Evolutionary conservation across 345 rosid genomes (phyloP).

Genomic region (Psidium friedrichsthalianum): DNA sequence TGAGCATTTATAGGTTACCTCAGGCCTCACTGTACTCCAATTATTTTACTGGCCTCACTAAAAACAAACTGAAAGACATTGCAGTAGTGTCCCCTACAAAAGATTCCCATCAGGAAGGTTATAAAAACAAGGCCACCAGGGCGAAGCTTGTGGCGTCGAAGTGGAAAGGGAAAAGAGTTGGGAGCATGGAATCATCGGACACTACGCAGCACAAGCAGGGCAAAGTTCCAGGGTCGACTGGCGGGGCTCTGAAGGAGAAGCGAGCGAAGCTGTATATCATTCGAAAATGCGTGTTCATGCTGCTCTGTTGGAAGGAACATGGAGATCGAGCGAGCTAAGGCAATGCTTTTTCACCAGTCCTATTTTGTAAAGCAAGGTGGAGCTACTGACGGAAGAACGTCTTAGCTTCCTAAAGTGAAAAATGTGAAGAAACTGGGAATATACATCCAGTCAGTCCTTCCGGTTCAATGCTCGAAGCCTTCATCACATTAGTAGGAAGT

Average conservation of each 20-base stretch:
- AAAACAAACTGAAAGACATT: constrained; percentile 6
- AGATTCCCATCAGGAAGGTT: constrained; percentile 6
- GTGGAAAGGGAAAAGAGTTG: background rate
- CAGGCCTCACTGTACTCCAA: background rate
- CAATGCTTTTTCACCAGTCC: background rate
- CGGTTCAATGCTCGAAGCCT: background rate
- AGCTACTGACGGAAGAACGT: background rate
- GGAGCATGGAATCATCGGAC: background rate
- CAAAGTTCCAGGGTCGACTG: constrained; percentile 19
- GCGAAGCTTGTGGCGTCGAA: background rate
- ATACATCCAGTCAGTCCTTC: background rate
- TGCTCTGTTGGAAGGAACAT: constrained; percentile 63
- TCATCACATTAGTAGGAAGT: background rate
- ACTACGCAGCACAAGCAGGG: constrained; percentile 10
- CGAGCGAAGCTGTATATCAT: constrained; percentile 54
- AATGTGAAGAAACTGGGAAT: background rate
- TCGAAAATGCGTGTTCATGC: constrained; percentile 48
- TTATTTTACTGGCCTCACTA: constrained; percentile 13
- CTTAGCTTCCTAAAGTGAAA: background rate
- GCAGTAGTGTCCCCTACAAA: constrained; percentile 10
- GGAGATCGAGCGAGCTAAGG: constrained; percentile 15
- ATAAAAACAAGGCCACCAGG: constrained; percentile 2
- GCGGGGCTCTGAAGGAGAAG: constrained; percentile 36
- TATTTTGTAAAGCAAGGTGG: background rate
- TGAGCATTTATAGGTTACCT: background rate